phyloP scores from a whole-genome alignment of 345 rosid species.

The Hibiscus syriacus region DNA sequence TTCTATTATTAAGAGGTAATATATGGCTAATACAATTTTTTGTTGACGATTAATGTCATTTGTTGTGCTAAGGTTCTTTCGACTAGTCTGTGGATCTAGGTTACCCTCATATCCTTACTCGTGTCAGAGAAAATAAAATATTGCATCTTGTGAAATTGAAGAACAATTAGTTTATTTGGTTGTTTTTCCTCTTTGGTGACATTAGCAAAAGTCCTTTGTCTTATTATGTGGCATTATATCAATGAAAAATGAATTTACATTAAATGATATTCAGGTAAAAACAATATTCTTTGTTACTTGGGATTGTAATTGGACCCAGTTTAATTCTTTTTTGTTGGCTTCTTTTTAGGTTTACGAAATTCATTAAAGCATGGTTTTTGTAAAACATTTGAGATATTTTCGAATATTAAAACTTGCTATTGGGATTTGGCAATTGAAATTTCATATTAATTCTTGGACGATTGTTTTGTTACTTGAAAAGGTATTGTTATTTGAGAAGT shows the following conservation, averaged over 20 bases:
- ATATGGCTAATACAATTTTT: neutral
- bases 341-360: neutral
- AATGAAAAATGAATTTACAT: neutral
- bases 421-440: neutral
- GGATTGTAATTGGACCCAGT: neutral
- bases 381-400: neutral
- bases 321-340: neutral
- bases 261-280: neutral
- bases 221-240: neutral
- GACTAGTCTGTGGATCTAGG: neutral
- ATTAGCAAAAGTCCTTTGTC: neutral
- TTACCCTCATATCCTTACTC: neutral
- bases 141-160: neutral
- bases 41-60: neutral
- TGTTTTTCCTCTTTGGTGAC: neutral
- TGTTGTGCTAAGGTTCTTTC: neutral
- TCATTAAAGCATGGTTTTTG: neutral
- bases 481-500: neutral
- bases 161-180: neutral
- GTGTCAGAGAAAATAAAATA: neutral
- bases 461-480: neutral
- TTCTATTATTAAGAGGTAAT: slow-evolving; percentile 41
- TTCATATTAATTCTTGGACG: neutral
- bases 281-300: neutral
- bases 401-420: neutral